Evolutionary conservation across 495 filamentous ascomycete genomes (phyloP).

Genomic region (Pseudevernia furfuracea): DNA sequence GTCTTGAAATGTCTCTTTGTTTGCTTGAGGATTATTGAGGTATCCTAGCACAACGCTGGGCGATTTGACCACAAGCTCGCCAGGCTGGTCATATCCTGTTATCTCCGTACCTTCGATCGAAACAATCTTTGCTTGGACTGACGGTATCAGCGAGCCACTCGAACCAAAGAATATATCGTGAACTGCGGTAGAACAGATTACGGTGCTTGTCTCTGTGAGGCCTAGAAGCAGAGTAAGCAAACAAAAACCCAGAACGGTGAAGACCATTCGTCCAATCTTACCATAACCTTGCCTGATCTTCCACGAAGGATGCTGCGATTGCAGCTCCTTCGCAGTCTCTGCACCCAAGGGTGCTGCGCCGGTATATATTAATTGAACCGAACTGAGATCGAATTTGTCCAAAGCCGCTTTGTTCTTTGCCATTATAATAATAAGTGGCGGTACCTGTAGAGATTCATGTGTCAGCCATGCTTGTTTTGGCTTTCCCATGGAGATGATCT

Average conservation of each 20-base stretch:
- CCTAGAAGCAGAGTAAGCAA: constrained; percentile 37
- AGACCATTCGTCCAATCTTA: constrained; percentile 28
- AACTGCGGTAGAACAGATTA: constrained; percentile 57
- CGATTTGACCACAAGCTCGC: constrained; percentile 69
- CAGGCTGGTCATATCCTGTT: constrained; percentile 64
- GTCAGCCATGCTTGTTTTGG: neutral
- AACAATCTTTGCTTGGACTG: constrained; percentile 59
- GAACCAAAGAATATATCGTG: constrained; percentile 66
- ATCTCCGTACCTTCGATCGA: constrained; percentile 69
- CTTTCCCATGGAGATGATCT: neutral
- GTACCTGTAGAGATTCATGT: constrained; percentile 45
- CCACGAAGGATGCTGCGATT: constrained; percentile 57
- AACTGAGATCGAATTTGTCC: constrained; percentile 67
- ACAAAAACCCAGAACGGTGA: neutral
- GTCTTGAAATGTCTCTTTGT: constrained; percentile 68
- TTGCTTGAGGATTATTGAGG: constrained; percentile 76
- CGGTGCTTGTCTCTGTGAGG: constrained; percentile 74
- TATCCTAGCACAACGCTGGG: constrained; percentile 79
- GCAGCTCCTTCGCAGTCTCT: constrained; percentile 65
- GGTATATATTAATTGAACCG: constrained; percentile 59
- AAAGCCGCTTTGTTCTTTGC: constrained; percentile 55
- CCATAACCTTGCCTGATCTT: constrained; percentile 74
- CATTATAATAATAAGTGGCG: constrained; percentile 81
- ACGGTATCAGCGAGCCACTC: constrained; percentile 64
- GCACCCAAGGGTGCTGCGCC: constrained; percentile 78